Evolutionary conservation across 306 rosid species (phyloP).

Genomic region (Phaseolus lunatus): DNA sequence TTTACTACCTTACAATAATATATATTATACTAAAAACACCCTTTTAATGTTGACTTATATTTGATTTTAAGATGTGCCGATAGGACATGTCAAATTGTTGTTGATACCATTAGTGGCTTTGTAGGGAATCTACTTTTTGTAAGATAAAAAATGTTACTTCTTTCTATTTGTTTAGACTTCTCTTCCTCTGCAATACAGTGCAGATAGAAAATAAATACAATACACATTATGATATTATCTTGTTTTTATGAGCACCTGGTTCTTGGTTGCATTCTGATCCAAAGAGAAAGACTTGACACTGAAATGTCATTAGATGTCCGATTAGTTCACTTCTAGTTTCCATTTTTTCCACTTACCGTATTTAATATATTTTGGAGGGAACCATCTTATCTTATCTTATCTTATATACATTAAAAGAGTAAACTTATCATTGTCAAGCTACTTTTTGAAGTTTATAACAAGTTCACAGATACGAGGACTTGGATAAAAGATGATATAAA

Average conservation of each 20-base stretch:
- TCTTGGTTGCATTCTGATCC: constrained; percentile 25
- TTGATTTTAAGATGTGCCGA: constrained; percentile 10
- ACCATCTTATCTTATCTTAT: constrained; percentile 8
- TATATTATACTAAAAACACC: background rate
- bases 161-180: background rate
- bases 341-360: background rate
- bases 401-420: background rate
- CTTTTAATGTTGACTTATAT: background rate
- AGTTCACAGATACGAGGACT: background rate
- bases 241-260: background rate
- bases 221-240: constrained; percentile 1
- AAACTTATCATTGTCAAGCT: constrained; percentile 6
- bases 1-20: too few species aligned
- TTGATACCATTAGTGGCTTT: background rate
- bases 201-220: background rate
- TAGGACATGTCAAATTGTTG: background rate
- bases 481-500: constrained; percentile 11
- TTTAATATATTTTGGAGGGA: background rate
- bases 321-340: constrained; percentile 3
- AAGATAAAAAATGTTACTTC: background rate
- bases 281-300: constrained; percentile 2
- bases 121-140: background rate
- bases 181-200: background rate
- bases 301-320: background rate
- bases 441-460: constrained; percentile 18